These are phyloP conservation scores for Crataegus laevigata DNA, from an alignment of 306 rosid genomes.

Conservation along the genomic window DNA sequence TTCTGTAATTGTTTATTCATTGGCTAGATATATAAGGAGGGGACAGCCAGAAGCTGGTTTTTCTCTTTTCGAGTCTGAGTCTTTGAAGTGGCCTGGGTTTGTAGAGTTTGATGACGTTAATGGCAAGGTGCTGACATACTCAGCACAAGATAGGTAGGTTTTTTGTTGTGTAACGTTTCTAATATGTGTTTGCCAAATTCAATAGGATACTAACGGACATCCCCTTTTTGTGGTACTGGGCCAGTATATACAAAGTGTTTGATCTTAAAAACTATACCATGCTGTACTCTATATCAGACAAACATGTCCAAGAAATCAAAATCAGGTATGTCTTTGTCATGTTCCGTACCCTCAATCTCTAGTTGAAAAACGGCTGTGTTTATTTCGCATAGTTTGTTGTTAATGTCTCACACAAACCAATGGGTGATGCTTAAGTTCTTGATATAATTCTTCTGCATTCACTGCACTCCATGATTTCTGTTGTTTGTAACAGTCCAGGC, in stretches of 20 bases:
- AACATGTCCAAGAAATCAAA: slow-evolving; percentile 69
- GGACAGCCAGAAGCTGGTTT: slow-evolving; percentile 74
- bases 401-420: neutral
- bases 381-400: neutral
- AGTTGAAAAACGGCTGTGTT: neutral
- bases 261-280: slow-evolving; percentile 71
- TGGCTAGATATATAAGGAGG: slow-evolving; percentile 60
- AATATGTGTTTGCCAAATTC: neutral
- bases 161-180: slow-evolving; percentile 1
- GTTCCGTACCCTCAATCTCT: neutral
- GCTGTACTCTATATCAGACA: slow-evolving; percentile 77
- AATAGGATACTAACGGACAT: slow-evolving; percentile 21
- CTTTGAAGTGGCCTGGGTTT: slow-evolving; percentile 86
- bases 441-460: neutral
- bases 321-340: slow-evolving; percentile 41
- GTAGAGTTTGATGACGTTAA: slow-evolving; percentile 87
- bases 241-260: slow-evolving; percentile 80
- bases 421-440: neutral
- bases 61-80: slow-evolving; percentile 70
- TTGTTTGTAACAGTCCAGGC: slow-evolving; percentile 55
- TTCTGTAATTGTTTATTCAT: neutral
- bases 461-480: neutral
- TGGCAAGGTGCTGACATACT: slow-evolving; percentile 76
- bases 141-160: slow-evolving; percentile 65
- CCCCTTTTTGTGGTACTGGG: neutral